Conservation (phyloP, 2,329 filamentous ascomycete genomes). For the Alternaria angustiovoidea region DNA sequence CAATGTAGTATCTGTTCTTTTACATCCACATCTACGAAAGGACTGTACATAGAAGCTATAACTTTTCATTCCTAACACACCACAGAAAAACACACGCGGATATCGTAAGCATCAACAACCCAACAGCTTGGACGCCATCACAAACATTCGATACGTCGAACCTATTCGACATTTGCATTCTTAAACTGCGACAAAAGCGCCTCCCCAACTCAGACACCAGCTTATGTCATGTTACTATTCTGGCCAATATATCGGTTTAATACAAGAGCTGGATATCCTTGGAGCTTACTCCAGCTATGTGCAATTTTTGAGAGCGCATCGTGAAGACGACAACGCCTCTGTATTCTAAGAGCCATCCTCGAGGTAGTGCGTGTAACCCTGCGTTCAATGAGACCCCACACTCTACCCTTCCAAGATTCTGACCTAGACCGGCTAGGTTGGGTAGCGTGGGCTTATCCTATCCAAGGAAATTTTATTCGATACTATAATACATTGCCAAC, state of each 20-base stretch:
- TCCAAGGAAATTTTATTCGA: not conserved
- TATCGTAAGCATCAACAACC: not conserved
- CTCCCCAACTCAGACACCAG: too few species aligned
- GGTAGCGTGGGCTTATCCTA: not conserved
- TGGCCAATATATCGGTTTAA: too few species aligned
- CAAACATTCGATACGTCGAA: not conserved
- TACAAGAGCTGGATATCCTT: too few species aligned
- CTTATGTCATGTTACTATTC: not conserved
- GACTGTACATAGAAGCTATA: not conserved
- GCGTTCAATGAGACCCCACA: not conserved
- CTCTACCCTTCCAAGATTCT: constrained; percentile 1
- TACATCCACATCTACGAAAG: not conserved
- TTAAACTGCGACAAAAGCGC: too few species aligned
- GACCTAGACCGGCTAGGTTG: not conserved
- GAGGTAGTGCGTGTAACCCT: not conserved
- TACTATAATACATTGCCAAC: not conserved
- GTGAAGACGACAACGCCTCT: not conserved
- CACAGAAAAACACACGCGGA: not conserved
- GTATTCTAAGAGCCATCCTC: not conserved
- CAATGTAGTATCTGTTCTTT: not conserved
- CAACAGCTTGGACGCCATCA: not conserved
- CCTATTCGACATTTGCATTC: not conserved
- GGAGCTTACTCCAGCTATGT: not conserved
- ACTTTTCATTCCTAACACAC: not conserved
- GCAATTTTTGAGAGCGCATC: not conserved